phyloP scores from a whole-genome alignment of 2,329 filamentous ascomycete species.

The Fusarium globosum region DNA sequence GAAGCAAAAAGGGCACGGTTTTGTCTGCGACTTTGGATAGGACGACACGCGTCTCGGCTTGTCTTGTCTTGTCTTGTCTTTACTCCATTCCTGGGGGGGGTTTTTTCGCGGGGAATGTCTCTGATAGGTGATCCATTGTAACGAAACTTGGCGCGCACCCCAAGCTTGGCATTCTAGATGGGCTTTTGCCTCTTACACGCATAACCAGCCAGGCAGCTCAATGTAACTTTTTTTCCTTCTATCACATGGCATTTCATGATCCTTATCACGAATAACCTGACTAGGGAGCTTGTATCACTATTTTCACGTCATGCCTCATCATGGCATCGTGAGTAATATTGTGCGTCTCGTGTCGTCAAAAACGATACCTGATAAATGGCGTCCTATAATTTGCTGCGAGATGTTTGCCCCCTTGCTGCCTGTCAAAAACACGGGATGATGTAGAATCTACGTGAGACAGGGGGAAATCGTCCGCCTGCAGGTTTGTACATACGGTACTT shows the following conservation, averaged over 20 bases:
- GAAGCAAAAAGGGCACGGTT: slow-evolving; percentile 4
- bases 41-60: slow-evolving; percentile 27
- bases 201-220: background rate
- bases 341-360: background rate
- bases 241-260: slow-evolving; percentile 17
- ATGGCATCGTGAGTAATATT: slow-evolving; percentile 6
- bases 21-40: background rate
- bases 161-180: slow-evolving; percentile 18
- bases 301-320: slow-evolving; percentile 36
- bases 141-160: slow-evolving; percentile 9
- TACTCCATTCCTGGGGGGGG: slow-evolving; percentile 13
- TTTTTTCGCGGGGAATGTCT: slow-evolving; percentile 24
- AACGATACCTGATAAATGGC: slow-evolving; percentile 3
- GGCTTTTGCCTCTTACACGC: slow-evolving; percentile 20
- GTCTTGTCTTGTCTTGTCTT: slow-evolving; percentile 18
- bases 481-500: slow-evolving; percentile 4
- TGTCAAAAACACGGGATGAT: slow-evolving; percentile 37
- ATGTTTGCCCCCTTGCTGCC: slow-evolving; percentile 30
- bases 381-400: background rate
- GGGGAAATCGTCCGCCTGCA: slow-evolving; percentile 11
- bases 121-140: background rate
- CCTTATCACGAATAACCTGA: slow-evolving; percentile 11
- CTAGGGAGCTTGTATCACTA: background rate
- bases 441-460: slow-evolving; percentile 35
- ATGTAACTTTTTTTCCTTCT: background rate